Evolutionary conservation across 306 rosid genomes (phyloP), one percentile per base, ranked within the genome.

Genomic region (Argentina anserina): DNA sequence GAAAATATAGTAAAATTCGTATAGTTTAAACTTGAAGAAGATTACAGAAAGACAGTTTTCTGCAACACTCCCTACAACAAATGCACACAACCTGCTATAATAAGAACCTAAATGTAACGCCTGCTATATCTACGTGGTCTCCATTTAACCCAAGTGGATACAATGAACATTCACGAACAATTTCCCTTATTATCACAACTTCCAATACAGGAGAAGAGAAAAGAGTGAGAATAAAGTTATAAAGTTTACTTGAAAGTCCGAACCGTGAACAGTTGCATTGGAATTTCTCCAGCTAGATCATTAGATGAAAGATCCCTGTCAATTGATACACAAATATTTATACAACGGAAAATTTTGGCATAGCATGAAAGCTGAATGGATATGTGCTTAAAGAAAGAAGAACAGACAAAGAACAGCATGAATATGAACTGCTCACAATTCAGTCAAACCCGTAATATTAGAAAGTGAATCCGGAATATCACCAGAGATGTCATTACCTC

Each of bases 261-360:
- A 81, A 87, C 71, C 58, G 90, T 85, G 75, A 86, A 89, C 68
- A 94, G 91, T 60, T 84, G 88, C 69, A 36, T 39, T 13, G 97
- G 98, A 77, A 94, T 83, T 82, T 76, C 79, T 88, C 98, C 97
- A 5, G 78, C 80, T 15, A 94, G 81, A 69, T 50, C 81, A 78
- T 85, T 94, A 18, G 83, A 90, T 75, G 98, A 94, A 80, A 94
- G 87, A 79, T 94, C 97, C 89, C 98, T 94, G 90, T 71, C 66
- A 78, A 70, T 33, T 56, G 62, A 23, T 28, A 58, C n/a, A 77
- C 43, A 28, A 17, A 50, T 41, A 70, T n/a, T 12, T 26, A 46
- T 67, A 75, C 75, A 45, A 47, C 4, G 0, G 25, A 15, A 21
- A 25, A 37, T 4, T 36, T 12, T n/a, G 37, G 63, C 69, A 45